Evolutionary conservation across 106 monocot genomes (phyloP).

Genomic region (Triglochin maritima): DNA sequence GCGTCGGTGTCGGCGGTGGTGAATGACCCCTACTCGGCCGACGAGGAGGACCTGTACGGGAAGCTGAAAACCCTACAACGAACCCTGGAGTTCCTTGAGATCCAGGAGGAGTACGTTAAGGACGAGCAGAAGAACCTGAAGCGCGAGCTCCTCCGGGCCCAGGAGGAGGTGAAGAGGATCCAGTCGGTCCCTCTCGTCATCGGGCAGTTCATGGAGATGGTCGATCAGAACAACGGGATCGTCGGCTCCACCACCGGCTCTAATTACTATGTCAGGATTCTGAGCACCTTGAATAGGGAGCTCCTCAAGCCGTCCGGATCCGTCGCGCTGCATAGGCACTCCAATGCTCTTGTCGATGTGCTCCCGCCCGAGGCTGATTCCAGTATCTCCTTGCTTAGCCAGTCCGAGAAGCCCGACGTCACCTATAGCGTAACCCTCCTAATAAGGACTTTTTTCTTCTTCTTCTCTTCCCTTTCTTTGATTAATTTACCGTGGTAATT

Average conservation of each 20-base stretch:
- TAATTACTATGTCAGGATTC: conserved; percentile 89
- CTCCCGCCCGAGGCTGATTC: conserved; percentile 96
- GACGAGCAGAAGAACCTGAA: conserved; percentile 99
- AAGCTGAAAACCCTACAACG: conserved; percentile 78
- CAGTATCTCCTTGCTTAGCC: conserved; percentile 65
- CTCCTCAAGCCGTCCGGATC: conserved; percentile 87
- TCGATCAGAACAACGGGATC: conserved; percentile 96
- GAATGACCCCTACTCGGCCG: neutral
- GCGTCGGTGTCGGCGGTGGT: conserved; percentile 21
- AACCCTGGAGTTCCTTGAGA: conserved; percentile 87
- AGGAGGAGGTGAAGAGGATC: conserved; percentile 99
- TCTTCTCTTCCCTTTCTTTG: neutral
- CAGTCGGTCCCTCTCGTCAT: conserved; percentile 98
- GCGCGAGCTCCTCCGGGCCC: conserved; percentile 84
- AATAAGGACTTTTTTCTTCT: too few relatives aligned
- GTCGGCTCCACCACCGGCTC: conserved; percentile 97
- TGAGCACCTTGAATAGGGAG: conserved; percentile 92
- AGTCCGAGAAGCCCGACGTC: conserved; percentile 70
- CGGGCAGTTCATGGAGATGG: conserved; percentile 99
- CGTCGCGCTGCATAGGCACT: conserved; percentile 92
- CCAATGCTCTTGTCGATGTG: conserved; percentile 92
- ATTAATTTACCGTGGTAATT: too few relatives aligned
- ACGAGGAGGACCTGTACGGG: conserved; percentile 79
- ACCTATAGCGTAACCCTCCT: conserved; percentile 56
- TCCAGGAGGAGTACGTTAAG: conserved; percentile 98